phyloP scores from a whole-genome alignment of 106 monocot genomes.

The Vanilla planifolia region DNA sequence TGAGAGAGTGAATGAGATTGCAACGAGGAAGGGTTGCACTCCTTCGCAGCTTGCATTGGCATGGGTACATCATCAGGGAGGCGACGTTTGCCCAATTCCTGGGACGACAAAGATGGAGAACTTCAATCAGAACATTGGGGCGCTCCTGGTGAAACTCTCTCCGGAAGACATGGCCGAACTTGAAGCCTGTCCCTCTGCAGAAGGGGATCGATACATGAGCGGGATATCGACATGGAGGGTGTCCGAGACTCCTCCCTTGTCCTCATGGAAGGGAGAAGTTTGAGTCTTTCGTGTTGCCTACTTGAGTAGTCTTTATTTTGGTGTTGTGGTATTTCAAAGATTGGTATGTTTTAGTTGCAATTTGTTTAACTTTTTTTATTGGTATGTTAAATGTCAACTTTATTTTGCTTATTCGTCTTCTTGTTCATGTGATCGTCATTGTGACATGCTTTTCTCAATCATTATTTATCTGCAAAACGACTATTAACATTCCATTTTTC shows the following conservation, averaged over 20 bases:
- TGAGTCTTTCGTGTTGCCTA: too few relatives aligned
- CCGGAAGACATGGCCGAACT: constrained; percentile 41
- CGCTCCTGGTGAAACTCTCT: constrained; percentile 29
- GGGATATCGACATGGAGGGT: constrained; percentile 22
- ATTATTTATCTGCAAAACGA: too few relatives aligned
- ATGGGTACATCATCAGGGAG: constrained; percentile 75
- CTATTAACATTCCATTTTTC: too few relatives aligned
- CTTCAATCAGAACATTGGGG: constrained; percentile 44
- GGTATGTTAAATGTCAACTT: too few relatives aligned
- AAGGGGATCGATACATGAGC: constrained; percentile 25
- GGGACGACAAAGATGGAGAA: constrained; percentile 52
- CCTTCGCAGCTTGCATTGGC: constrained; percentile 74
- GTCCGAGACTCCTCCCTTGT: constrained; percentile 47
- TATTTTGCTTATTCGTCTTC: too few relatives aligned
- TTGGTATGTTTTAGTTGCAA: too few relatives aligned
- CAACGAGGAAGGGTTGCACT: constrained; percentile 64
- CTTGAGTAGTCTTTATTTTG: too few relatives aligned
- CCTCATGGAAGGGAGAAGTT: constrained; percentile 37
- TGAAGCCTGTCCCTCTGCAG: constrained; percentile 25
- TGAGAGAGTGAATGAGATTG: constrained; percentile 53
- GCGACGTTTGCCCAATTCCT: constrained; percentile 77
- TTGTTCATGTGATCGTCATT: too few relatives aligned
- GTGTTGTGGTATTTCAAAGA: too few relatives aligned
- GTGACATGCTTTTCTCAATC: too few relatives aligned
- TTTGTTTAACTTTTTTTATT: too few relatives aligned